These are phyloP conservation scores for Oxyria digyna DNA, from an alignment of 148 eudicot species.

Conservation along the genomic window DNA sequence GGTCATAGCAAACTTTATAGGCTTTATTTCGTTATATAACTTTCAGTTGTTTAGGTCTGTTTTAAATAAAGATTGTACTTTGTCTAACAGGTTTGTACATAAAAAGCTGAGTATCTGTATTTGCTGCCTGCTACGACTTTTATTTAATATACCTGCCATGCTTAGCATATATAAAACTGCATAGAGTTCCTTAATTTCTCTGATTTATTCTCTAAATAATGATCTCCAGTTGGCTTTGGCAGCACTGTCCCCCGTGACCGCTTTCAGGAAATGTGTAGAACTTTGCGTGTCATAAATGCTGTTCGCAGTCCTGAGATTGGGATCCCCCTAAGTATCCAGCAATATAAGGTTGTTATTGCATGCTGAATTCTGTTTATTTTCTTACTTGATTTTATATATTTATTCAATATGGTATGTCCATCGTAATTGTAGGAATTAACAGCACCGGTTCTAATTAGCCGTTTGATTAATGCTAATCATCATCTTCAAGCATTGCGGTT, in stretches of 20 bases:
- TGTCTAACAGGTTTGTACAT: neutral
- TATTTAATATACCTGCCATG: neutral
- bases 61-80: neutral
- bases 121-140: neutral
- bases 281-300: constrained; percentile 84
- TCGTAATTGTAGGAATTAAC: constrained; percentile 60
- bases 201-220: constrained; percentile 51
- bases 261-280: constrained; percentile 89
- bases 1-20: neutral
- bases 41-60: neutral
- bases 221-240: constrained; percentile 98
- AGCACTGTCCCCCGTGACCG: constrained; percentile 94
- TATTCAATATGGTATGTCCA: neutral
- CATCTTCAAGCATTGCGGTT: constrained; percentile 75
- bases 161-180: neutral
- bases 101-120: neutral
- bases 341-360: constrained; percentile 62
- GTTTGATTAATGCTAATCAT: constrained; percentile 78
- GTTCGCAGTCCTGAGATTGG: constrained; percentile 81
- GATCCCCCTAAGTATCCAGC: constrained; percentile 88
- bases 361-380: neutral
- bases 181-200: constrained; percentile 17
- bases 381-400: neutral
- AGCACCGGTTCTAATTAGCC: constrained; percentile 78
- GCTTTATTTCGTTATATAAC: neutral